Base-by-base conservation (phyloP, 805 yeast species). In the Candida golubevii region DNA sequence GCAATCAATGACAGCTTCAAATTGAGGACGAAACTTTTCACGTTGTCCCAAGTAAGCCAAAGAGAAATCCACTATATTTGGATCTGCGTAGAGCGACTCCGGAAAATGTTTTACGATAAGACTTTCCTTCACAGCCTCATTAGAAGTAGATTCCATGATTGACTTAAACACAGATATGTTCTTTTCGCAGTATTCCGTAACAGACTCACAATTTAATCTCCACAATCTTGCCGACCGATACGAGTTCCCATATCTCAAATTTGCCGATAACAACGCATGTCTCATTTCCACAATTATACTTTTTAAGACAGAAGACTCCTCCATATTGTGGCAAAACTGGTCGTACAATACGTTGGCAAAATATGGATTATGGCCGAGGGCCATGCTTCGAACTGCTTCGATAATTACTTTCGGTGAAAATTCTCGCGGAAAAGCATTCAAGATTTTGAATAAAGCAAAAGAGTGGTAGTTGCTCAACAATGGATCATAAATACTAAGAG, bases 31-130 rank as follows among this genome's bases (percentile, higher is more conserved):
- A 40, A 60, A 58, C 37, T 52, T 36, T 7, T 33, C 38, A 7
- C 45, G 36, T 15, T 45, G 46, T n/a, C 65, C 65, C 36, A 50
- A 58, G 26, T 49, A 46, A 28, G 47, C 47, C 33, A 61, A 35
- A 11, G 48, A 30, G 15, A 43, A 34, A 37, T 58, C 61, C 10
- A 47, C 40, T 12, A 50, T 35, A 30, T 37, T 44, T 7, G 47
- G 41, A 27, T 47, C 36, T n/a, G 33, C 37, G 32, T 45, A 33
- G 23, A 43, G 27, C 6, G 48, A 39, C 13, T n/a, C 28, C 1
- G 48, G 48, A 14, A 48, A 35, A 30, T 45, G 33, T 6, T 41
- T 38, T 12, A 41, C 31, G 14, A 42, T 13, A 8, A 47, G 32
- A 7, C 30, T 34, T 12, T 15, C 29, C 12, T n/a, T 34, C 12